These are phyloP conservation scores for Laguncularia racemosa DNA, from an alignment of 345 rosid species.

Conservation along the genomic window DNA sequence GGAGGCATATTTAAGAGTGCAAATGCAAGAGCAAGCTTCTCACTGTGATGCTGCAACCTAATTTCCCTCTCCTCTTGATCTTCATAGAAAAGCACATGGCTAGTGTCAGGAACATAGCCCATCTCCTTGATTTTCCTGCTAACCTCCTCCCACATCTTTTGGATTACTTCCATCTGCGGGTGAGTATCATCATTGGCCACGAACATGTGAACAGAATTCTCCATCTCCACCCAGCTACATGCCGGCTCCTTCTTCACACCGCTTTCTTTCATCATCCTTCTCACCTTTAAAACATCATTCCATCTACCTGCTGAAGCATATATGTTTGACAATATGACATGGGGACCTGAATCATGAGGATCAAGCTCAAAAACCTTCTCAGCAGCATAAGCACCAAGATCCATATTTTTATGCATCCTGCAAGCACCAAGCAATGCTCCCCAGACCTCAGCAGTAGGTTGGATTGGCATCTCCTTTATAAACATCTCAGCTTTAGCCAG, in stretches of 20 bases:
- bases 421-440: slow-evolving; percentile 59
- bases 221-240: slow-evolving; percentile 62
- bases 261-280: slow-evolving; percentile 48
- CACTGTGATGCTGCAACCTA: slow-evolving; percentile 56
- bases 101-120: slow-evolving; percentile 55
- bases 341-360: slow-evolving; percentile 47
- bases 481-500: slow-evolving; percentile 39
- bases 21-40: slow-evolving; percentile 74
- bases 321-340: slow-evolving; percentile 48
- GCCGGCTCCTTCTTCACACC: slow-evolving; percentile 58
- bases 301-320: slow-evolving; percentile 55
- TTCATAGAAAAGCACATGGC: slow-evolving; percentile 44
- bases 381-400: slow-evolving; percentile 52
- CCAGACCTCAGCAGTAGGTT: slow-evolving; percentile 54
- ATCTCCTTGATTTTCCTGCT: slow-evolving; percentile 45
- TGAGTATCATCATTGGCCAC: slow-evolving; percentile 56
- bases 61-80: slow-evolving; percentile 54
- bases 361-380: slow-evolving; percentile 45
- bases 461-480: slow-evolving; percentile 44
- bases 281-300: slow-evolving; percentile 49
- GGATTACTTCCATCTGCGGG: slow-evolving; percentile 46
- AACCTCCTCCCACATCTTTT: slow-evolving; percentile 40
- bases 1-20: slow-evolving; percentile 51
- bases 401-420: slow-evolving; percentile 59
- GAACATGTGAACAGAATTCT: slow-evolving; percentile 43